Evolutionary conservation across 257 asterid species (phyloP).

Genomic region (Lithospermum erythrorhizon): DNA sequence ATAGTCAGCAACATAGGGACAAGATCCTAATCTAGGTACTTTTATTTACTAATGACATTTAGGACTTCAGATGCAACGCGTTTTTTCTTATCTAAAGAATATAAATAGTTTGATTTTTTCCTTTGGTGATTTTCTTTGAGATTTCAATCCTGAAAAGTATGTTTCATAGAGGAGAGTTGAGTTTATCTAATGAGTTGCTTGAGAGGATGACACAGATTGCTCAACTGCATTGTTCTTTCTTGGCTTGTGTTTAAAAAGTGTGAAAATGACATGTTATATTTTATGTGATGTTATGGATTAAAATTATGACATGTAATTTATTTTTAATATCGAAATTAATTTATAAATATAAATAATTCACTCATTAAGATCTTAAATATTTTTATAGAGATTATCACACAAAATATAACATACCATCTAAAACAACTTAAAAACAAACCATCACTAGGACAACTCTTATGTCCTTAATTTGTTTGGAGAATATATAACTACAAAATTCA

Average conservation of each 20-base stretch:
- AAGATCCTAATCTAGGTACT: not conserved
- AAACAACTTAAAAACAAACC: no score
- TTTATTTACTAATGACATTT: not conserved
- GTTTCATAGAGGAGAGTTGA: slow-evolving; percentile 3
- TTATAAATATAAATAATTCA: no score
- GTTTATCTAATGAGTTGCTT: slow-evolving; percentile 10
- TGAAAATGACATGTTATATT: no score
- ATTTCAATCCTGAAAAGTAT: slow-evolving; percentile 9
- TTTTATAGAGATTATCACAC: no score
- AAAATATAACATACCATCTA: no score
- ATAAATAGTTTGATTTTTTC: not conserved
- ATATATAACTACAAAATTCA: no score
- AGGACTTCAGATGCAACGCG: not conserved
- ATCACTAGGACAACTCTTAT: no score
- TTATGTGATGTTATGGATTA: no score
- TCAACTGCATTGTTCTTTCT: slow-evolving; percentile 16
- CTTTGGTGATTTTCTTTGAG: slow-evolving; percentile 19
- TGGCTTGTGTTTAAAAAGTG: not conserved
- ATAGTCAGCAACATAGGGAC: not conserved
- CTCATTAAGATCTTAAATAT: no score
- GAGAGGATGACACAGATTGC: slow-evolving; percentile 35
- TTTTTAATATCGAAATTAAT: no score
- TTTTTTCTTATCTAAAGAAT: not conserved
- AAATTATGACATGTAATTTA: no score
- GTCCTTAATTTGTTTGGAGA: no score